These are phyloP conservation scores for Saccharomyces hybrid DNA, from an alignment of 1,139 yeast genomes.

Conservation along the genomic window DNA sequence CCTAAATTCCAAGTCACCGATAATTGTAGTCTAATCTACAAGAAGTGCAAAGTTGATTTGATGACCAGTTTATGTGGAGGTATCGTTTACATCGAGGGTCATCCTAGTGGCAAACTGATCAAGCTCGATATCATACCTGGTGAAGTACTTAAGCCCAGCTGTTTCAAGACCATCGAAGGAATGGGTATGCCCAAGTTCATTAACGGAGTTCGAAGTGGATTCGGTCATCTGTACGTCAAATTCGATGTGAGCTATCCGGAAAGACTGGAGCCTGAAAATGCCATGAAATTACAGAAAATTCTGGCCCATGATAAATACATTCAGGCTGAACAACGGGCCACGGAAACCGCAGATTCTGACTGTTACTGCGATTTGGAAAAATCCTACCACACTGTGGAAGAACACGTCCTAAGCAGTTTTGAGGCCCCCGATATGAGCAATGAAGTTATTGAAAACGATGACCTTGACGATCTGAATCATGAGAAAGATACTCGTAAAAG, in stretches of 20 bases:
- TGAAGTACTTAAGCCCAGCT: slow-evolving; percentile 20
- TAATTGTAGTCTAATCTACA: slow-evolving; percentile 15
- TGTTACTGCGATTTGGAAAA: not conserved
- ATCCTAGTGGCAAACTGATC: slow-evolving; percentile 23
- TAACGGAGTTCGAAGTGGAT: slow-evolving; percentile 1
- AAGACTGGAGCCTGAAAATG: slow-evolving; percentile 17
- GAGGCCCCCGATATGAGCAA: slow-evolving; percentile 8
- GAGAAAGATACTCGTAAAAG: not conserved
- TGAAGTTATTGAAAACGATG: not conserved
- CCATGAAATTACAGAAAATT: slow-evolving; percentile 12
- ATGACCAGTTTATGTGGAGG: slow-evolving; percentile 30
- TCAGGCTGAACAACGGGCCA: not conserved
- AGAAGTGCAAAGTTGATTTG: slow-evolving; percentile 18
- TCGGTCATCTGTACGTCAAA: slow-evolving; percentile 23
- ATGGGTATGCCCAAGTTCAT: slow-evolving; percentile 27
- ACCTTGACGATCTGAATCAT: not conserved
- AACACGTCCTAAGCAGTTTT: slow-evolving; percentile 23
- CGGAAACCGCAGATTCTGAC: not conserved
- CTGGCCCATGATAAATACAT: slow-evolving; percentile 16
- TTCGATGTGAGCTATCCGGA: slow-evolving; percentile 23
- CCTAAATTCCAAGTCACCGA: slow-evolving; percentile 13
- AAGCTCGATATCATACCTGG: slow-evolving; percentile 25
- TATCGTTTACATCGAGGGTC: slow-evolving; percentile 21
- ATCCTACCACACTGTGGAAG: slow-evolving; percentile 17
- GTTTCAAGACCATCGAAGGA: slow-evolving; percentile 21